Conservation (phyloP, 495 filamentous ascomycete species). For the Zalerion maritima region DNA sequence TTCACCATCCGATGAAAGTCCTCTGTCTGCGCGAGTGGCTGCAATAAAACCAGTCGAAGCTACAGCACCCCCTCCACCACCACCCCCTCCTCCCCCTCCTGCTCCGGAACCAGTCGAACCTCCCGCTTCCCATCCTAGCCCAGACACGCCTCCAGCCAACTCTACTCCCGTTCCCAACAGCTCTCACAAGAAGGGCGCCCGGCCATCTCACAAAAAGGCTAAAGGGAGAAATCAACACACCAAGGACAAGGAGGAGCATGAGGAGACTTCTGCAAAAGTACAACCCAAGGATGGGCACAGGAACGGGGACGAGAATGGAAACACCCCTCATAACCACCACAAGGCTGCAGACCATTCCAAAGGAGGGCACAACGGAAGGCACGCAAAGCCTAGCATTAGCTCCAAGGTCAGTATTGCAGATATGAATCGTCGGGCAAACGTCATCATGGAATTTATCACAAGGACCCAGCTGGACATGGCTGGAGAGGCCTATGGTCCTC, state of each 20-base stretch:
- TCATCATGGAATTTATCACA: slow-evolving; percentile 79
- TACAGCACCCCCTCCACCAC: slow-evolving; percentile 8
- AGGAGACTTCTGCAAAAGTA: slow-evolving; percentile 50
- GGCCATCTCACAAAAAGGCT: slow-evolving; percentile 47
- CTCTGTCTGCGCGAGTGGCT: slow-evolving; percentile 27
- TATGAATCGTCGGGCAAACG: slow-evolving; percentile 73
- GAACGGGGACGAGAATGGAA: slow-evolving; percentile 24
- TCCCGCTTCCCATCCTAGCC: slow-evolving; percentile 31
- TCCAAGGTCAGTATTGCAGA: slow-evolving; percentile 78
- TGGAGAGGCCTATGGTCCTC: no score
- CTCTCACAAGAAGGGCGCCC: slow-evolving; percentile 50
- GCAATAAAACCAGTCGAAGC: slow-evolving; percentile 17
- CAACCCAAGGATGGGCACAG: slow-evolving; percentile 45
- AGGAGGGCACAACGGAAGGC: slow-evolving; percentile 18
- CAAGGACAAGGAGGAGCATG: slow-evolving; percentile 55
- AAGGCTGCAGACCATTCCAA: slow-evolving; percentile 12
- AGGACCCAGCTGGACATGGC: slow-evolving; percentile 85
- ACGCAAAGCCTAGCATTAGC: slow-evolving; percentile 25
- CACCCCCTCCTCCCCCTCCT: slow-evolving; percentile 5
- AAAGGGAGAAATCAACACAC: slow-evolving; percentile 82
- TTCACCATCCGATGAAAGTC: slow-evolving; percentile 43
- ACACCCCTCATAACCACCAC: slow-evolving; percentile 10
- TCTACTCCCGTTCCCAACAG: slow-evolving; percentile 28
- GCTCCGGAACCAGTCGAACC: slow-evolving; percentile 17
- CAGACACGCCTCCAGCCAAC: slow-evolving; percentile 38